phyloP scores from a whole-genome alignment of 2,329 filamentous ascomycete species.

The Pseudogymnoascus sp. region DNA sequence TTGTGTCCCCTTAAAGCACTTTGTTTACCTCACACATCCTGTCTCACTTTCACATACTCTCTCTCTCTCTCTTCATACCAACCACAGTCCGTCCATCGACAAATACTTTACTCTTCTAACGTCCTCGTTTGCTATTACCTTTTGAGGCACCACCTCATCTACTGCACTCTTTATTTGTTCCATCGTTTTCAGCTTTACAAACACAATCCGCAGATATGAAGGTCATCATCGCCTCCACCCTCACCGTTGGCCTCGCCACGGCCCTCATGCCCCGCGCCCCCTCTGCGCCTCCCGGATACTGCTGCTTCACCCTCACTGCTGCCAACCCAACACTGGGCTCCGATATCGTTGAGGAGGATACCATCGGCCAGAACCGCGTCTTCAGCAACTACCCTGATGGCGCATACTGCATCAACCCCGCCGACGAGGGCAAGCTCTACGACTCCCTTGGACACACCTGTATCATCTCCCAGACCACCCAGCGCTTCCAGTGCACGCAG shows the following conservation, averaged over 20 bases:
- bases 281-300: slow-evolving; percentile 16
- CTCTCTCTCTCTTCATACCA: neutral
- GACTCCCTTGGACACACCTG: slow-evolving; percentile 22
- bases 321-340: slow-evolving; percentile 17
- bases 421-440: slow-evolving; percentile 16
- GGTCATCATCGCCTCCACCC: slow-evolving; percentile 11
- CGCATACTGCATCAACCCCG: slow-evolving; percentile 19
- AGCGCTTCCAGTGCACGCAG: slow-evolving; percentile 23
- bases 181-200: neutral
- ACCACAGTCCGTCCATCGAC: slow-evolving; percentile 7
- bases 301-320: slow-evolving; percentile 24
- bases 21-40: neutral
- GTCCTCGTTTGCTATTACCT: neutral
- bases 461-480: slow-evolving; percentile 18
- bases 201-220: neutral
- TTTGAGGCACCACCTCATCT: neutral
- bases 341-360: slow-evolving; percentile 18
- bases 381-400: slow-evolving; percentile 21
- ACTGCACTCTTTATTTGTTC: neutral
- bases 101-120: neutral
- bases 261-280: slow-evolving; percentile 17
- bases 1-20: slow-evolving; percentile 6
- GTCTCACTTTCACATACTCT: neutral
- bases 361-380: slow-evolving; percentile 24
- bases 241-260: slow-evolving; percentile 16